Base-by-base conservation (phyloP, 208 protist species). In the Leishmania aethiopica region DNA sequence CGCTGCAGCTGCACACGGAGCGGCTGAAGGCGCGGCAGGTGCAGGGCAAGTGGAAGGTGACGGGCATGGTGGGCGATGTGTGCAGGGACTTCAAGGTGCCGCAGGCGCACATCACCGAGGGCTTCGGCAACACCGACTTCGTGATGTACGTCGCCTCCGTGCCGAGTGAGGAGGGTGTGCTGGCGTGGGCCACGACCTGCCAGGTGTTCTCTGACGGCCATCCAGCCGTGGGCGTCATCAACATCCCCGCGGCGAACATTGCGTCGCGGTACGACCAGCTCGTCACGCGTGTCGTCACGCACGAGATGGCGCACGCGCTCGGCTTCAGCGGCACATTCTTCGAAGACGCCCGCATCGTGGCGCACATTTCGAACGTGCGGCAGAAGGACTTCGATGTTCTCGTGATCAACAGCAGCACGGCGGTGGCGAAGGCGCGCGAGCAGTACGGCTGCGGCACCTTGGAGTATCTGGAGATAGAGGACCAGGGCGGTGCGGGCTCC, bases 141-240 rank as follows among this genome's bases (percentile, higher is more conserved):
- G 72, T 96, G 28, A 17, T 97, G 15, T 96, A 96, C 86, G 87
- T 96, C 4, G 66, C 88, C 15, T 77, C 93, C 2, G 91, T 78
- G 10, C 89, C 89, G 19, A 84, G 78, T 0, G 15, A 6, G 17
- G 28, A 35, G 10, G 59, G 25, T 1, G 70, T 75, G n/a, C 15
- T 81, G 19, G 84, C 90, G 75, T 96, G 92, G 88, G 85, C 93
- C 17, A 71, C 32, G 35, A 67, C 84, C 13, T 97, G 94, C 75
- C 81, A 83, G 25, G 72, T 75, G 57, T 49, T 84, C 25, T 5
- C 62, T 1, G 72, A 77, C 42, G 45, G 47, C 13, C 86, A 78
- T 1, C 90, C 91, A 8, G 42, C 88, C 37, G 79, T 90, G 35
- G 93, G 87, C 28, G 89, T 89, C 28, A 69, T 86, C 49, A 95